Evolutionary conservation across 805 yeast species (phyloP).

Genomic region (Cyberlindnera mississippiensis): DNA sequence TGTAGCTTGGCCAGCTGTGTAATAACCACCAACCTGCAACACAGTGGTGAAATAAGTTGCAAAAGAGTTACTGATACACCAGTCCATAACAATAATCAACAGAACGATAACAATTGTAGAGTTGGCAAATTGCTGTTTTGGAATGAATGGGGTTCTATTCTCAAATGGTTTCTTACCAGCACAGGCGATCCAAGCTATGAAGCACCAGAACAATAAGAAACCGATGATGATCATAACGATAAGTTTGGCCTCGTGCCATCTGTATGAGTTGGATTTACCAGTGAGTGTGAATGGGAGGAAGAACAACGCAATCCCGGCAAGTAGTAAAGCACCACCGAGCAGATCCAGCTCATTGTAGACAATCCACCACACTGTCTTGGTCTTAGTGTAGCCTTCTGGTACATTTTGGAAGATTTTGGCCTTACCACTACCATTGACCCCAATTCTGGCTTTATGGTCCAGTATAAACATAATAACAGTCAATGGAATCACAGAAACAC

Average conservation of each 20-base stretch:
- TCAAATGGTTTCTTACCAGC: conserved; percentile 8
- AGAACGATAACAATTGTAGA: conserved; percentile 20
- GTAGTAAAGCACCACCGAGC: conserved; percentile 22
- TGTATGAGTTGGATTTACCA: conserved; percentile 23
- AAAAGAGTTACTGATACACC: conserved; percentile 26
- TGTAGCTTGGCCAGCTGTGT: conserved; percentile 28
- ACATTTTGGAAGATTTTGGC: conserved; percentile 14
- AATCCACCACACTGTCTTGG: conserved; percentile 14
- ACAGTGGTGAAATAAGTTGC: conserved; percentile 26
- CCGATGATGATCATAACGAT: conserved; percentile 30
- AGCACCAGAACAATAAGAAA: conserved; percentile 16
- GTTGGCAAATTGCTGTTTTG: conserved; percentile 23
- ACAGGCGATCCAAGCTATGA: conserved; percentile 25
- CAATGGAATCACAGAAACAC: conserved; percentile 22
- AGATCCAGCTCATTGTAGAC: conserved; percentile 24
- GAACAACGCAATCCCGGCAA: conserved; percentile 25
- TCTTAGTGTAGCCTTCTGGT: conserved; percentile 16
- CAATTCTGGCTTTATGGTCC: conserved; percentile 19
- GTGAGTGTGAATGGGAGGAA: conserved; percentile 30
- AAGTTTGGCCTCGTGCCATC: conserved; percentile 22
- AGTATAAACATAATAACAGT: conserved; percentile 24
- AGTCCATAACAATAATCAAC: conserved; percentile 25
- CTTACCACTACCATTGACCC: conserved; percentile 12
- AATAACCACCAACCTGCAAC: conserved; percentile 30
- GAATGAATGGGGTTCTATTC: conserved; percentile 26